These are phyloP conservation scores for Maudiozyma bulderi DNA, from an alignment of 805 yeast species.

Conservation along the genomic window DNA sequence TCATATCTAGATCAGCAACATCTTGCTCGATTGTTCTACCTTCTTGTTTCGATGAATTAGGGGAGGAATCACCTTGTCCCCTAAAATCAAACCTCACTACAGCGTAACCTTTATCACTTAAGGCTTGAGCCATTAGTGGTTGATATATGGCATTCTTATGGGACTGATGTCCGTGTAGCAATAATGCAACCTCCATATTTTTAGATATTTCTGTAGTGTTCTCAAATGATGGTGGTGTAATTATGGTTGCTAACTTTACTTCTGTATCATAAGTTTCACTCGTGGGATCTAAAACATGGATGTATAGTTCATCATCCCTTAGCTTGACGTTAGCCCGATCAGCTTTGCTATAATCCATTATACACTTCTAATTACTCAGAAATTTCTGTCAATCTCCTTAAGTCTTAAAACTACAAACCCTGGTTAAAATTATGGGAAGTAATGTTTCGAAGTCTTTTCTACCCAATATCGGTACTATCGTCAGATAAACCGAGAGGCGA, in stretches of 20 bases:
- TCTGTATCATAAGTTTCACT: neutral
- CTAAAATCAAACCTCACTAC: slow-evolving; percentile 77
- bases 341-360: no score
- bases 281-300: neutral
- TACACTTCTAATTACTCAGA: no score
- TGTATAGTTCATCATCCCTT: neutral
- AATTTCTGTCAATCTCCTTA: no score
- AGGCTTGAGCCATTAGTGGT: slow-evolving; percentile 44
- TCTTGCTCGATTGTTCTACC: slow-evolving; percentile 62
- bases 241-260: neutral
- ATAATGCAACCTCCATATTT: slow-evolving; percentile 44
- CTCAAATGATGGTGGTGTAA: slow-evolving; percentile 3
- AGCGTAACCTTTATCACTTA: slow-evolving; percentile 56
- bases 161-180: slow-evolving; percentile 81
- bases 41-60: slow-evolving; percentile 11
- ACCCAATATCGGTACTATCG: no score
- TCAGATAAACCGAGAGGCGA: no score
- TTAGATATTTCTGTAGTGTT: neutral
- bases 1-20: slow-evolving; percentile 51
- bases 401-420: no score
- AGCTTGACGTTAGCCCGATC: no score
- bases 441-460: no score
- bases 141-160: slow-evolving; percentile 76
- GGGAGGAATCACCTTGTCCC: slow-evolving; percentile 72
- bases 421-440: no score